Evolutionary conservation across 306 rosid species (phyloP), one percentile per base, ranked within the genome.

Genomic region (Acacia acuminata): DNA sequence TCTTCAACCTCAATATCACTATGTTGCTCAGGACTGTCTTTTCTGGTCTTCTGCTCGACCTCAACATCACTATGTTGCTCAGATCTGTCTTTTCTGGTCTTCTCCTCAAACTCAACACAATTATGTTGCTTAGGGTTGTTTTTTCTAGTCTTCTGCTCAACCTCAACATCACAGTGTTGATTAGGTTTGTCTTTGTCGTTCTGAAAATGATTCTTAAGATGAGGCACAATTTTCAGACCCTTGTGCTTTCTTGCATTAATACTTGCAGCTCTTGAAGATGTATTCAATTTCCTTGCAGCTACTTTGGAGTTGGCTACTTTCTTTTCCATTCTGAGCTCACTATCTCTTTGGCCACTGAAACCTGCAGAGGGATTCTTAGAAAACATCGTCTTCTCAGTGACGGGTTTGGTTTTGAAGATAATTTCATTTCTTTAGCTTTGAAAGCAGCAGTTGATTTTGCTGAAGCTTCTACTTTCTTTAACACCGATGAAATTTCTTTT

Each of bases 111-210:
- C 87, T 88, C 40, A 44, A 45, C 90, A 12, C 65, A 22, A 22
- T 48, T 47, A 20, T 65, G 76, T 38, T 76, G 82, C 72, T 65
- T 71, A 56, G 75, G 68, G 53, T 79, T 84, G 65, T 17, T 60
- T 66, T 65, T 32, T 66, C 32, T 76, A 71, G 92, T 93, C 83
- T 91, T 92, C 81, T 94, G 98, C 77, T 78, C 64, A 51, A 84
- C 82, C 87, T 88, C 58, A 24, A 71, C 91, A 11, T 71, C 22
- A 22, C 69, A 30, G 25, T 47, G 76, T 38, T 71, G 81, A 67
- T 71, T 77, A 71, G 75, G 72, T 24, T 82, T 86, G 71, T 19
- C 73, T 66, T 65, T 32, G 66, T 24, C 67, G 38, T 61, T 67
- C 51, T 55, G 63, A 14, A 81, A 25, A 44, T 76, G 73, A 79